Base-by-base conservation (phyloP, 2,329 filamentous ascomycete genomes). In the Exophiala sideris region DNA sequence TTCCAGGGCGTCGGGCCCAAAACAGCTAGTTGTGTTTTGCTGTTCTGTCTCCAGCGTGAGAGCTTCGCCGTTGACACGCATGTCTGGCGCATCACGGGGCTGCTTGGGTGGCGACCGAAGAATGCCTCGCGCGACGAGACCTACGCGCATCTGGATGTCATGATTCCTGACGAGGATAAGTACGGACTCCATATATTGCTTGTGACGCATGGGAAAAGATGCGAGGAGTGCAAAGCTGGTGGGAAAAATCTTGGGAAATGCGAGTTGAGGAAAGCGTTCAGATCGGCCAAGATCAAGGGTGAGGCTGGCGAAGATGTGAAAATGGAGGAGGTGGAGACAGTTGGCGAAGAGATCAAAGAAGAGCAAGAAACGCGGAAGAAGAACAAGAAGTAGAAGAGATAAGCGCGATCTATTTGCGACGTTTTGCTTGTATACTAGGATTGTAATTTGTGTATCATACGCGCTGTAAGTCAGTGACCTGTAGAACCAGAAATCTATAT, bases 21-120 rank as follows among this genome's bases (percentile, higher is more conserved):
- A 64, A 86, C 83, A 0, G 83, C 83, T 2, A 81, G 81, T 2
- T 86, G 83, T 59, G 83, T 86, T 3, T 69, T 83, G 5, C 74
- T 86, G 1, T 86, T 86, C 70, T 86, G 83, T 63, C 74, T 86
- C 5, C 80, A 82, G 61, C 76, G 82, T 0, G 82, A 83, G 2
- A 79, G 75, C 50, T 86, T 86, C 59, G 83, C 83, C 0, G 83
- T 86, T 7, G 83, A 86, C 60, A 86, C 83, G 1, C 83, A 86
- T 66, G 82, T 86, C 55, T 85, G 85, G 64, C 79, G 83, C 1
- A 75, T 86, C 11, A 79, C 76, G 60, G 79, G 79, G 48, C 84
- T 83, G 75, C 74, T 86, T 0, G 77, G 78, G 20, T 86, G 83
- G 83, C 72, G 85, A 1, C 83, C 83, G 0, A 67, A 73, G 6